phyloP scores from a whole-genome alignment of 495 filamentous ascomycete genomes.

The Neurospora sp. region DNA sequence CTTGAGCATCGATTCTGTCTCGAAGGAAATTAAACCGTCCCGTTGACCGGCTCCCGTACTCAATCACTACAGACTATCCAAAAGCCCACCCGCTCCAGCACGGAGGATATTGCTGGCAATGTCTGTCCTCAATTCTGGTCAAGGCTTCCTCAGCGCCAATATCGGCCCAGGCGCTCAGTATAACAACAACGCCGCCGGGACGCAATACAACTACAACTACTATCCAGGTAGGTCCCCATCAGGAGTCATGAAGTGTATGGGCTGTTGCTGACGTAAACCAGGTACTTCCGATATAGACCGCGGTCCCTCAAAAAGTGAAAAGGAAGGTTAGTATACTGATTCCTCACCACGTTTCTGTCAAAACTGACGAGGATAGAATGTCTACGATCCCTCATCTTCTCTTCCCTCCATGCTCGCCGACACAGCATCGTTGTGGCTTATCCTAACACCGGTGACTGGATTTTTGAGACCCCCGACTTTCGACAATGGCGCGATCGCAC shows the following conservation, averaged over 20 bases:
- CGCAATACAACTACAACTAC: background rate
- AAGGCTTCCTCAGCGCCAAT: background rate
- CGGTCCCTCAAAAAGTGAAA: background rate
- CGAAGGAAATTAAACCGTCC: too few species aligned
- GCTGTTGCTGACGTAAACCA: too few species aligned
- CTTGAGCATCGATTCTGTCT: too few species aligned
- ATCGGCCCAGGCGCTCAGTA: background rate
- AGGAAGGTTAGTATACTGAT: background rate
- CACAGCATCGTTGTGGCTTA: slow-evolving; percentile 1
- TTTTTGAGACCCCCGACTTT: slow-evolving; percentile 4
- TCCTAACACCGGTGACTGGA: slow-evolving; percentile 4
- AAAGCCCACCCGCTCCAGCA: too few species aligned
- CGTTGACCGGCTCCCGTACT: too few species aligned
- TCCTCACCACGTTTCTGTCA: background rate
- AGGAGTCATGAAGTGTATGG: too few species aligned
- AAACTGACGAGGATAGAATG: background rate
- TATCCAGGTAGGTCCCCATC: background rate
- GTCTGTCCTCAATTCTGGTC: background rate
- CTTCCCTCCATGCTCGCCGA: background rate
- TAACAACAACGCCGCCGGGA: background rate
- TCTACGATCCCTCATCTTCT: background rate
- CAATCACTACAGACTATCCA: too few species aligned
- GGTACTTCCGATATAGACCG: too few species aligned
- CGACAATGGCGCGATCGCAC: background rate
- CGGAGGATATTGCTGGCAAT: too few species aligned